phyloP scores from a whole-genome alignment of 192 early-diverging fungal species.

The Cetraspora pellucida region DNA sequence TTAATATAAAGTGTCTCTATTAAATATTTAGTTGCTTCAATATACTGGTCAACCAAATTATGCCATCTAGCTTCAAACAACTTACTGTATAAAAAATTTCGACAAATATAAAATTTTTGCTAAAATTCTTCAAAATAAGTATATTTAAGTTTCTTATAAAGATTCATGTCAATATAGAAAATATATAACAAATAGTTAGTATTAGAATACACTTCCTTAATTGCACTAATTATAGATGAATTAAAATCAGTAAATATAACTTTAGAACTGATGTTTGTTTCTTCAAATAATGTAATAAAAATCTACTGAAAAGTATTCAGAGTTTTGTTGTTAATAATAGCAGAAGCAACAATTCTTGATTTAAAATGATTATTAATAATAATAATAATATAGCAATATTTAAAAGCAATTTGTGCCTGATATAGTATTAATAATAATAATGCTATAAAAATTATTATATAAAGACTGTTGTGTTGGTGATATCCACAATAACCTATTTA shows the following conservation, averaged over 20 bases:
- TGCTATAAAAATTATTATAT: too few species aligned
- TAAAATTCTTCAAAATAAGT: not conserved
- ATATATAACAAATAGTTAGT: not conserved
- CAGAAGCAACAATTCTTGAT: not conserved
- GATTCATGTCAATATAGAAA: not conserved
- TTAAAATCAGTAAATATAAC: slow-evolving; percentile 5
- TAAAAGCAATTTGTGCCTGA: too few species aligned
- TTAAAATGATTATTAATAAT: not conserved
- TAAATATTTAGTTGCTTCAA: not conserved
- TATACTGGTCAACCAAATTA: not conserved
- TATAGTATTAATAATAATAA: too few species aligned
- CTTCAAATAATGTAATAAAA: not conserved
- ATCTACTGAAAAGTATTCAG: not conserved
- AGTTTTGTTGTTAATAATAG: not conserved
- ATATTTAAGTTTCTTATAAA: not conserved
- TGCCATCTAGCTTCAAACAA: not conserved
- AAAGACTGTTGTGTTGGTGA: too few species aligned
- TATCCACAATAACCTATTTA: too few species aligned
- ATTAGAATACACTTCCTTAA: not conserved
- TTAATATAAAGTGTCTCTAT: not conserved
- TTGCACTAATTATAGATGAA: not conserved
- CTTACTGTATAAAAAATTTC: not conserved
- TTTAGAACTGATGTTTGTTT: not conserved
- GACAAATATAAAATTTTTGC: not conserved
- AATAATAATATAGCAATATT: not conserved